Evolutionary conservation across 2,329 filamentous ascomycete species (phyloP), one percentile per base, ranked within the genome.

Genomic region (Colletotrichum musicola): DNA sequence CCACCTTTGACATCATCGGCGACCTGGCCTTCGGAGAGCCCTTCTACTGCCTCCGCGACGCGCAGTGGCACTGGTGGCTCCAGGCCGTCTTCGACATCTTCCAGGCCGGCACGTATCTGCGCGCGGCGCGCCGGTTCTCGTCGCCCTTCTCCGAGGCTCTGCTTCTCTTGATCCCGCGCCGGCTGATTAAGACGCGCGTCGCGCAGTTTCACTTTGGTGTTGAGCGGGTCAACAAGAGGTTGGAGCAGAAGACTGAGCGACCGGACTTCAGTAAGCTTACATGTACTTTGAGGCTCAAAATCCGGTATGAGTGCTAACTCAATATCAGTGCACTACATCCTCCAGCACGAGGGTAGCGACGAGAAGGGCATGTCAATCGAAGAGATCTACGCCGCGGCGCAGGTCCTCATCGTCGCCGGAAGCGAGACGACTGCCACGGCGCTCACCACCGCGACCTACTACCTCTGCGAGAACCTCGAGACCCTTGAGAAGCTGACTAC

Each of bases 381-480:
- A 9, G 65, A 68, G 42, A 68, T 65, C 16, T 65, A 68, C 22
- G 54, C 65, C 4, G 65, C 65, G 4, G 65, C 65, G 7, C 65
- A 68, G 30, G 65, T 68, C 4, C 60, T 70, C 30, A 82, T 79
- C 35, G 40, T 77, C 14, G 78, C 77, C 3, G 77, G 79, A 0
- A 76, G 74, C 0, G 78, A 80, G 62, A 81, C 79, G 4, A 80
- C 79, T 0, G 78, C 78, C 1, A 77, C 77, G 0, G 51, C 73
- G 0, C 73, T 80, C 0, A 71, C 73, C 1, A 77, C 74, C 2
- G 72, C 70, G 3, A 72, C 72, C 0, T 79, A 72, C 57, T 70
- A 75, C 6, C 73, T 82, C 4, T 68, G 74, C 2, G 74, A 60
- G 4, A 78, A 81, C 30, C 79, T 79, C 0, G 58, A 74, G 0